Evolutionary conservation across 2,329 filamentous ascomycete genomes (phyloP).

Genomic region (Helminthosporium solani): DNA sequence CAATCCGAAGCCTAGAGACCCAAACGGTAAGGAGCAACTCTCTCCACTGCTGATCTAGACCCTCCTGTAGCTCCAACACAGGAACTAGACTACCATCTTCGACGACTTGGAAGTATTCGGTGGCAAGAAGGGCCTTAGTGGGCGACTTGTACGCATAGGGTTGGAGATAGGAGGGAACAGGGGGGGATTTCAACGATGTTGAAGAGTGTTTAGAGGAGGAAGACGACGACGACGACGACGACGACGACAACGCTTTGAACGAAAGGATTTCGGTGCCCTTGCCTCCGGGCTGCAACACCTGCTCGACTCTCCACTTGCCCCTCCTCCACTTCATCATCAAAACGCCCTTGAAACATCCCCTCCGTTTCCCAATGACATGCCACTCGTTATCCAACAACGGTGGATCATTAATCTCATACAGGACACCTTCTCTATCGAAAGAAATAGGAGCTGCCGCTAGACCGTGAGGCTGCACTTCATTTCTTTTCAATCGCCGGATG

Average conservation of each 20-base stretch:
- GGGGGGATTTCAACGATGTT: no score
- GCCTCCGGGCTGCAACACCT: constrained; percentile 15
- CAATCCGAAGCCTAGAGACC: constrained; percentile 29
- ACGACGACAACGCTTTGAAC: not conserved
- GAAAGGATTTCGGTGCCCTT: constrained; percentile 17
- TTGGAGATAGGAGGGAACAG: no score
- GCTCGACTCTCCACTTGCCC: constrained; percentile 19
- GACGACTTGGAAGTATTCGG: constrained; percentile 17
- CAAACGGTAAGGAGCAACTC: constrained; percentile 26
- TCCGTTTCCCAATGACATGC: constrained; percentile 19
- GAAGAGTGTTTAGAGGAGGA: not conserved
- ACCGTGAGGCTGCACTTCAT: constrained; percentile 21
- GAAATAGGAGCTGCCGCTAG: constrained; percentile 17
- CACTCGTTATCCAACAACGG: constrained; percentile 24
- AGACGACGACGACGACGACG: not conserved
- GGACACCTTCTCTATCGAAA: constrained; percentile 16
- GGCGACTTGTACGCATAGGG: not conserved
- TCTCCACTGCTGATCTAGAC: constrained; percentile 24
- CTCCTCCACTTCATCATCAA: constrained; percentile 18
- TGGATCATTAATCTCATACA: constrained; percentile 31
- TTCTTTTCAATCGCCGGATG: constrained; percentile 20
- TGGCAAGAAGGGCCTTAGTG: constrained; percentile 16
- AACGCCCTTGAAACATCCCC: constrained; percentile 17
- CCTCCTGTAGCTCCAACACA: constrained; percentile 20
- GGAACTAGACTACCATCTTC: constrained; percentile 22